A percentile compares a stretch with the other conserved stretches of the same genome.
Evolutionary conservation across 345 rosid genomes (phyloP).

Genomic region (Bruguiera gymnorhiza): DNA sequence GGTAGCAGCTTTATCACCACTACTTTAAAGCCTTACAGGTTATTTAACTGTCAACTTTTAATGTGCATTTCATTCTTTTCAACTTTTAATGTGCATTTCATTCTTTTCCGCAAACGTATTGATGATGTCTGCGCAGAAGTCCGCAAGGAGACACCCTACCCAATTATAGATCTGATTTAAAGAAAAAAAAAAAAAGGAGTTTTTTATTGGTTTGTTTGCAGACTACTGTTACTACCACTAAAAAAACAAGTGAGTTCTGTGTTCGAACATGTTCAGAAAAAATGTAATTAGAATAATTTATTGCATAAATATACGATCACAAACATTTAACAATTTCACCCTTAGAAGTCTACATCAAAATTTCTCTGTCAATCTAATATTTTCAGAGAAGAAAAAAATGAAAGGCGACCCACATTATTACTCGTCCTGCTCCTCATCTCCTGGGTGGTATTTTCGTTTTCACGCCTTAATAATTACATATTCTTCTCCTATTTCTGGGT

Average conservation of each 20-base stretch:
- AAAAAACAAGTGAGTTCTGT: too few species aligned
- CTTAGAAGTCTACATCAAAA: too few species aligned
- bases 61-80: background rate
- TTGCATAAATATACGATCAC: too few species aligned
- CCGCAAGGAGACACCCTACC: too few species aligned
- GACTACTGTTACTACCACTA: too few species aligned
- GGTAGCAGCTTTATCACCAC: background rate
- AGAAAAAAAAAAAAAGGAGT: background rate
- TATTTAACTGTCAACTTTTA: too few species aligned
- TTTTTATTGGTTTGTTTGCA: background rate
- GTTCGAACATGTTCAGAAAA: too few species aligned
- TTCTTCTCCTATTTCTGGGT: slow-evolving; percentile 27
- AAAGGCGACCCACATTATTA: background rate
- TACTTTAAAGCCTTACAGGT: too few species aligned
- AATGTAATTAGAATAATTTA: too few species aligned
- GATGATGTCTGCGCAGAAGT: background rate
- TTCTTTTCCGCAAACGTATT: background rate
- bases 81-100: background rate
- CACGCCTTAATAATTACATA: background rate
- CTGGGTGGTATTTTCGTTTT: background rate
- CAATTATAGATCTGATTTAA: background rate
- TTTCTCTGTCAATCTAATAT: too few species aligned
- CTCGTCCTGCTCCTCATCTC: background rate
- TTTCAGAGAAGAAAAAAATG: too few species aligned
- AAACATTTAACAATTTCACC: too few species aligned